Base-by-base conservation (phyloP, 129 eudicot species). In the Ambrosia artemisiifolia region DNA sequence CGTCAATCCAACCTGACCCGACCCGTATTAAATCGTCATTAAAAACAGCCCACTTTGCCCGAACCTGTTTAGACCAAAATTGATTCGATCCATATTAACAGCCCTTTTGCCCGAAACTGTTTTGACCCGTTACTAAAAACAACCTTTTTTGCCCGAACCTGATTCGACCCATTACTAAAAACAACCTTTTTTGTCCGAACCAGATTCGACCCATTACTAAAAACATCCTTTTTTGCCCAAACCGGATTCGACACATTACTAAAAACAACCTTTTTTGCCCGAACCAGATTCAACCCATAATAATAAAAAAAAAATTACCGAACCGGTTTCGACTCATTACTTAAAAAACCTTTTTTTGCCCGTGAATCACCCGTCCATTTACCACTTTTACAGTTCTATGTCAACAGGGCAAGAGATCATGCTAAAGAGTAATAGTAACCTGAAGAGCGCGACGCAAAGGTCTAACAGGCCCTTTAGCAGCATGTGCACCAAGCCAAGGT, bases 391-490 rank as follows among this genome's bases (percentile, higher is more conserved):
- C 43, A 57, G 38, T 30, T 11, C 3, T 30, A 57, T 11, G 38
- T 28, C 63, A 57, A 30, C 65, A 4, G 0, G 9, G 34, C 19
- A 72, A 50, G 8, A 70, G 49, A 69, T 30, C 5, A 46, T 34
- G 71, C 2, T 43, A 75, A 65, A 66, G 49, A 75, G 12, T 50
- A 48, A 36, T 63, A 28, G 51, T 51, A 28, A 71, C 97, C 97
- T 91, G 97, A 72, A 91, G 96, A 53, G 96, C 96, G 35, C 97
- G 96, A 28, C 97, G 90, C 54, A 91, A 77, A 56, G 97, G 97
- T 77, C 97, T 79, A 79, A 88, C 96, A 1, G 97, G 97, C 13
- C 97, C 97, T 81, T 88, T 91, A 12, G 97, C 97, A 30, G 96
- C 96, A 83, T 88, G 97, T 3, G 96, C 85, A 62, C 97, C 97